Evolutionary conservation across 176 grass and related monocot species (phyloP).

Genomic region (Oropetium thomaeum): DNA sequence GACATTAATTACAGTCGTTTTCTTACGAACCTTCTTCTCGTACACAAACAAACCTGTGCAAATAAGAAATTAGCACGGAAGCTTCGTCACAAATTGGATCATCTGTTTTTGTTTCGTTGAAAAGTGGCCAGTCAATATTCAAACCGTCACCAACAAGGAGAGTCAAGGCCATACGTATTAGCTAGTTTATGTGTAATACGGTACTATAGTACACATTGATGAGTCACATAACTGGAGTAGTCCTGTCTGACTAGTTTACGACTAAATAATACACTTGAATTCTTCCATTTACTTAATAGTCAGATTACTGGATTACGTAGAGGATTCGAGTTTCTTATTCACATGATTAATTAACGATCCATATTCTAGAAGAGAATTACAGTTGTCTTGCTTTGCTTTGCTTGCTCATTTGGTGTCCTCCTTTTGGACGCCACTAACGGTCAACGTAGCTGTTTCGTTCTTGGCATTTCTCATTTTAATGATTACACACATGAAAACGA

Average conservation of each 20-base stretch:
- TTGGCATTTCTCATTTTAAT: slow-evolving; percentile 19
- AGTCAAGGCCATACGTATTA: no score
- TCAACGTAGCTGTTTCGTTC: slow-evolving; percentile 19
- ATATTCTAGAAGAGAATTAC: not conserved
- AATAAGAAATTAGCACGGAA: not conserved
- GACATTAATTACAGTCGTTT: slow-evolving; percentile 5
- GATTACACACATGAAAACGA: slow-evolving; percentile 1
- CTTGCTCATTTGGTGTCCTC: not conserved
- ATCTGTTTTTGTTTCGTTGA: not conserved
- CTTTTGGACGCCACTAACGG: not conserved
- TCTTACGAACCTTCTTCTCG: not conserved
- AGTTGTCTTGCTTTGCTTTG: not conserved
- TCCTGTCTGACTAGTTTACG: not conserved
- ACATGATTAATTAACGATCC: not conserved
- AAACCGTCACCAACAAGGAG: not conserved
- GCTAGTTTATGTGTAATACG: not conserved
- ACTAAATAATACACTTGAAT: slow-evolving; percentile 9
- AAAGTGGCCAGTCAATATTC: slow-evolving; percentile 7
- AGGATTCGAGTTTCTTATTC: not conserved
- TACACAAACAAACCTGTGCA: not conserved
- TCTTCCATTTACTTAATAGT: not conserved
- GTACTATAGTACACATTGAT: not conserved
- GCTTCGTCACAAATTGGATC: not conserved
- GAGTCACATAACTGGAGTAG: slow-evolving; percentile 24
- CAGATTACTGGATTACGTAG: not conserved